These are phyloP conservation scores for Neurospora sp. DNA, from an alignment of 495 filamentous ascomycete species.

Conservation along the genomic window DNA sequence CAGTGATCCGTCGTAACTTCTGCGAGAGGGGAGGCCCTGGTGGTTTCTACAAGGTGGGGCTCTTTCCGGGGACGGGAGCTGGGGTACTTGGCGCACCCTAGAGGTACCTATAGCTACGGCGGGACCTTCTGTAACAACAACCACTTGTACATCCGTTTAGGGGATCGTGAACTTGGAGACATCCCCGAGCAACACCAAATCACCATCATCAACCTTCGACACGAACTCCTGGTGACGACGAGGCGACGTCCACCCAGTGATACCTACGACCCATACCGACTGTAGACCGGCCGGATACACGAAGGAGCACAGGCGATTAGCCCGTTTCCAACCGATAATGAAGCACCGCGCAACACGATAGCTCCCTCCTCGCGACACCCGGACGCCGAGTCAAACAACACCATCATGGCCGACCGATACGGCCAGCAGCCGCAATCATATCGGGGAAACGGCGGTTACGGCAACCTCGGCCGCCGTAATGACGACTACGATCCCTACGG, in stretches of 20 bases:
- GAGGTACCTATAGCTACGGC: not conserved
- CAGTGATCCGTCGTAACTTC: not conserved
- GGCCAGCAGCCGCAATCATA: conserved; percentile 21
- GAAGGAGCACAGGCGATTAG: not conserved
- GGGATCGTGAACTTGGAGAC: not conserved
- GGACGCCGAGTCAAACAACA: not conserved
- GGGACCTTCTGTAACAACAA: not conserved
- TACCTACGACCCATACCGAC: not conserved
- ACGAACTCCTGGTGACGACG: not conserved
- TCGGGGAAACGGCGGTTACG: conserved; percentile 27
- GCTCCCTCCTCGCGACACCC: conserved; percentile 1
- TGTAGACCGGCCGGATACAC: not conserved
- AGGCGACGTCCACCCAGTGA: not conserved
- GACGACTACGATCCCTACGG: conserved; percentile 39
- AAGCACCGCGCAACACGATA: conserved; percentile 12
- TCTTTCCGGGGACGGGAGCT: not conserved
- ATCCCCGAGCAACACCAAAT: not conserved
- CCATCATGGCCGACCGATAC: conserved; percentile 33
- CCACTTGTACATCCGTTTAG: not conserved
- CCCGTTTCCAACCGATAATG: conserved; percentile 7
- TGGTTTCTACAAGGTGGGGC: not conserved
- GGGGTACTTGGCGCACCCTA: not conserved
- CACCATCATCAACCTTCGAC: not conserved
- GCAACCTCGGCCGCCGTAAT: conserved; percentile 17
- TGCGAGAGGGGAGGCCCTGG: not conserved